Evolutionary conservation across 2,329 filamentous ascomycete genomes (phyloP), one percentile per base, ranked within the genome.

Genomic region (Fusarium nygamai): DNA sequence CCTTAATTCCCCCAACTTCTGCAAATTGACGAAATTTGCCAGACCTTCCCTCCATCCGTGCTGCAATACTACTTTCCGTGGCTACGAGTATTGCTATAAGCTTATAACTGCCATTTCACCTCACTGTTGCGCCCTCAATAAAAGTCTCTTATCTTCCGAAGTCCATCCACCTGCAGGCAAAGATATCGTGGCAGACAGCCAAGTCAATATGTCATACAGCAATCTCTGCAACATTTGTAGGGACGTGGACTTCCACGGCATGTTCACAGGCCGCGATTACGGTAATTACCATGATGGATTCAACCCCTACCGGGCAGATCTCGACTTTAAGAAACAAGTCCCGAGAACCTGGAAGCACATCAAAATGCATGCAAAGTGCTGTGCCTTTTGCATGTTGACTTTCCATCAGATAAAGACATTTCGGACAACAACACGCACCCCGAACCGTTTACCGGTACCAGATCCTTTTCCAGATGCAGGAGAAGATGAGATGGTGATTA

Each of bases 361-460:
- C 10, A 12, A 0, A 31, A n/a, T 13, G 29, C 3, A 31, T 16
- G 29, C 8, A 8, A n/a, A 17, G 5, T 31, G 5, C 10, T 50
- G 29, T 13, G 5, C 14, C 10, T 31, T 50, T 50, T 50, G 47
- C 7, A 31, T 6, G 29, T 31, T 50, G 7, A n/a, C 29, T 13
- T 50, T n/a, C 20, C 47, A n/a, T n/a, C 47, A 31, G 14, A 19
- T 50, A n/a, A 10, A 12, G 29, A 7, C 47, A 7, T 31, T 31
- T 31, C 10, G 29, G 20, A 6, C 11, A 2, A 11, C 12, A 8
- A 50, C 29, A 4, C 29, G 47, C 16, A 31, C 7, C 22, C 2
- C 29, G 3, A 31, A 17, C 8, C 29, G 29, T n/a, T 8, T 50
- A 6, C 16, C 1, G 0, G 16, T 9, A 19, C 14, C 29, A 0